Evolutionary conservation across 1,284 basidiomycete species (phyloP).

Genomic region (Puccinia coronata): DNA sequence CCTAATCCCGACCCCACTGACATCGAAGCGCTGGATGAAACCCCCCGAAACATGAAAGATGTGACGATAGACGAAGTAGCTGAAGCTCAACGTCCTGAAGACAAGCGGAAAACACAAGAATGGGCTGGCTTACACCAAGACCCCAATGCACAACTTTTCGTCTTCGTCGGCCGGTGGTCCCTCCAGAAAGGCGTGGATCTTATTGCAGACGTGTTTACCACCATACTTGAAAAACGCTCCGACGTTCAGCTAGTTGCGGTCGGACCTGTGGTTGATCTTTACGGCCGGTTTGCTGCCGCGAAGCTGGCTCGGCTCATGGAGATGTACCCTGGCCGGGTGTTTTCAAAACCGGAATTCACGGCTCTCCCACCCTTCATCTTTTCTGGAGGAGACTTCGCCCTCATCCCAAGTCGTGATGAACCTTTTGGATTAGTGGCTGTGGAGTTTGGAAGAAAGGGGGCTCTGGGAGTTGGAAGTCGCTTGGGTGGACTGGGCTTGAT

Average conservation of each 20-base stretch:
- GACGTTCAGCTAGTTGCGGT: slow-evolving; percentile 82
- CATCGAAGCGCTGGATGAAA: slow-evolving; percentile 83
- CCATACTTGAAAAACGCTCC: slow-evolving; percentile 78
- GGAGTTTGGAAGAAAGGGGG: slow-evolving; percentile 91
- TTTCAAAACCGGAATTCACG: slow-evolving; percentile 89
- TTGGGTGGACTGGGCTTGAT: slow-evolving; percentile 89
- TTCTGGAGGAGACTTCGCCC: slow-evolving; percentile 86
- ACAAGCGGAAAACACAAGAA: slow-evolving; percentile 85
- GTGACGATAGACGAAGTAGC: slow-evolving; percentile 76
- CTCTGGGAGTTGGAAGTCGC: slow-evolving; percentile 86
- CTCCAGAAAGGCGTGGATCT: slow-evolving; percentile 88
- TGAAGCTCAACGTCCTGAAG: slow-evolving; percentile 80
- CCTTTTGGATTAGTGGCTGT: slow-evolving; percentile 92
- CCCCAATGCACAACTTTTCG: slow-evolving; percentile 81
- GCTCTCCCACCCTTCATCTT: slow-evolving; percentile 87
- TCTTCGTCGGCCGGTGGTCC: slow-evolving; percentile 93
- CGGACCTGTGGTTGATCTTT: slow-evolving; percentile 88
- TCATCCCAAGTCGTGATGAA: slow-evolving; percentile 84
- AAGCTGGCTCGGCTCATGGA: slow-evolving; percentile 89
- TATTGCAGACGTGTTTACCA: slow-evolving; percentile 89
- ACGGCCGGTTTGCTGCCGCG: slow-evolving; percentile 88
- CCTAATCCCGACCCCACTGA: slow-evolving; percentile 81
- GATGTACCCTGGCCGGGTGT: slow-evolving; percentile 86
- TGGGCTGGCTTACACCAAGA: slow-evolving; percentile 90
- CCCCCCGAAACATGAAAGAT: slow-evolving; percentile 70